Evolutionary conservation across 75 land plant species (phyloP).

Genomic region (Picea glauca): DNA sequence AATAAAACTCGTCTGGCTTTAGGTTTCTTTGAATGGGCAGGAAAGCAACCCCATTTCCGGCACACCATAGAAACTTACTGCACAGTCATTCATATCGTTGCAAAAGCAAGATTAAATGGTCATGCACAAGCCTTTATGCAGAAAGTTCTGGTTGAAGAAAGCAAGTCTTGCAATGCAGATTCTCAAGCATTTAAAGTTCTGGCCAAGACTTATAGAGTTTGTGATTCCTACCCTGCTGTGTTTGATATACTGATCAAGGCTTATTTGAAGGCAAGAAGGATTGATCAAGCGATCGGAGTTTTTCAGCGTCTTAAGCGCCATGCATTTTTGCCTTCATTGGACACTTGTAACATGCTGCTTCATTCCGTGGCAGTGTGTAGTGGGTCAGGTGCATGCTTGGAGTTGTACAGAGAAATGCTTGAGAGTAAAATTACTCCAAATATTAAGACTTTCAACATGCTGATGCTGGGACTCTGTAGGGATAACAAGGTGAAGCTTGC

Average conservation of each 20-base stretch:
- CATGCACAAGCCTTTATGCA: constrained; percentile 28
- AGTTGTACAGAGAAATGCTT: constrained; percentile 30
- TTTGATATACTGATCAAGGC: constrained; percentile 51
- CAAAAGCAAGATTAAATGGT: constrained; percentile 26
- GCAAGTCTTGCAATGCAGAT: not conserved
- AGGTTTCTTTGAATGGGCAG: constrained; percentile 42
- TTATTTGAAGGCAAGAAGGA: constrained; percentile 26
- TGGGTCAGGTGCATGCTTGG: constrained; percentile 25
- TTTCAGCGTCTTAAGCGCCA: constrained; percentile 21
- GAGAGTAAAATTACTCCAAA: constrained; percentile 6
- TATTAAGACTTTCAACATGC: constrained; percentile 1
- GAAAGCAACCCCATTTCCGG: constrained; percentile 15
- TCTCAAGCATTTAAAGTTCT: constrained; percentile 24
- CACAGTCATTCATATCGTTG: constrained; percentile 44
- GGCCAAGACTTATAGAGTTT: constrained; percentile 30
- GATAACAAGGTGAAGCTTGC: not conserved
- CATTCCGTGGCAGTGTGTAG: constrained; percentile 15
- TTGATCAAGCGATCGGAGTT: constrained; percentile 30
- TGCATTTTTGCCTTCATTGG: constrained; percentile 12
- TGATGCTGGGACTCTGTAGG: not conserved
- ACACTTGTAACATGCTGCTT: constrained; percentile 37
- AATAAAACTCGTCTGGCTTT: constrained; percentile 26
- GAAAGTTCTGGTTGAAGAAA: constrained; percentile 13
- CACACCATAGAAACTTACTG: constrained; percentile 44
- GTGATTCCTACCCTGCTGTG: constrained; percentile 57